Percentiles rank a stretch among this genome's conserved stretches.
Evolutionary conservation across 192 early-diverging fungal genomes (phyloP).

Genomic region (Hyaloraphidium curvatum): DNA sequence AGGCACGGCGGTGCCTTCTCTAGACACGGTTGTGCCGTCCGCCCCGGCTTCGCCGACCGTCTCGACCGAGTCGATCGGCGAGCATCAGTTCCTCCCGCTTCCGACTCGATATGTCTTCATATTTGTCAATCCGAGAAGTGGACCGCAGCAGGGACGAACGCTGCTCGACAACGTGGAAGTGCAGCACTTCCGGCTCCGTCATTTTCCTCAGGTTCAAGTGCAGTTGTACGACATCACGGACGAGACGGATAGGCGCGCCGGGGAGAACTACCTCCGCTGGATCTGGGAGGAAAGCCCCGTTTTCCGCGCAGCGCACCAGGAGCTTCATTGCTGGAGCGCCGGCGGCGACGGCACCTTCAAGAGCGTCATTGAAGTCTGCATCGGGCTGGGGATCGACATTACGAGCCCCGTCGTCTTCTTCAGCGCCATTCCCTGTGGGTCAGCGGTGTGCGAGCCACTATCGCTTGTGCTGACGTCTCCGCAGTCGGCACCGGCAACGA

Average conservation of each 20-base stretch:
- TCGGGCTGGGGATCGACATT: constrained; percentile 33
- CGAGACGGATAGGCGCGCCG: constrained; percentile 26
- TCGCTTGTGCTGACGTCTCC: no score
- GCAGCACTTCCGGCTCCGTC: constrained; percentile 44
- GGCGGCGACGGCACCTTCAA: constrained; percentile 62
- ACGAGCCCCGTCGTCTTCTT: constrained; percentile 45
- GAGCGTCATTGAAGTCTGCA: constrained; percentile 25
- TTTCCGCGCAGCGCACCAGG: constrained; percentile 10
- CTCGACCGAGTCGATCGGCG: no score
- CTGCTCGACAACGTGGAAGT: constrained; percentile 18
- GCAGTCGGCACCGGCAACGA: no score
- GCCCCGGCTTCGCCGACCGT: no score
- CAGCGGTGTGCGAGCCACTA: no score
- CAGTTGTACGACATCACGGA: constrained; percentile 52
- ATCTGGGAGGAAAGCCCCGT: constrained; percentile 21
- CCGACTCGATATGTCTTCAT: constrained; percentile 36
- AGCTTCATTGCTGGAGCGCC: constrained; percentile 56
- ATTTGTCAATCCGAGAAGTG: constrained; percentile 53
- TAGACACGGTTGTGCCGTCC: no score
- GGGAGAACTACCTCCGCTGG: constrained; percentile 35
- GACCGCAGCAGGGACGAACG: constrained; percentile 41
- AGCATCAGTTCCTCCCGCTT: not conserved
- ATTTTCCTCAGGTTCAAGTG: constrained; percentile 43
- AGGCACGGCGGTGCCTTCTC: no score
- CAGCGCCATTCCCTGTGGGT: constrained; percentile 54